Evolutionary conservation across 805 yeast species (phyloP).

Genomic region (Starmerella khaoyaiensis): DNA sequence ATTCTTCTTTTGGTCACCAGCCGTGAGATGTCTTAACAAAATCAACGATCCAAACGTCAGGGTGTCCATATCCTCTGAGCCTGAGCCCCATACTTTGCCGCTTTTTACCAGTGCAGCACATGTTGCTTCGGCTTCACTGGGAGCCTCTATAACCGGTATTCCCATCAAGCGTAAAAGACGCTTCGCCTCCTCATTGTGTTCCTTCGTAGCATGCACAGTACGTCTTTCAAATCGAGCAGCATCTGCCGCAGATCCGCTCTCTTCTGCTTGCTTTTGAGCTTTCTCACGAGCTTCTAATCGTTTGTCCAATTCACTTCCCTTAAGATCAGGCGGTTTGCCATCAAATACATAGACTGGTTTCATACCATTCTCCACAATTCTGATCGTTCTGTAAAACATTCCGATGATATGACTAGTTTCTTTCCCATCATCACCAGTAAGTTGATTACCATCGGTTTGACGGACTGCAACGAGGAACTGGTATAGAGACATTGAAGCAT

Average conservation of each 20-base stretch:
- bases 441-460: slow-evolving; percentile 90
- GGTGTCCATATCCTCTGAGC: slow-evolving; percentile 98
- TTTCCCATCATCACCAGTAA: slow-evolving; percentile 79
- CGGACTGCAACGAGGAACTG: slow-evolving; percentile 94
- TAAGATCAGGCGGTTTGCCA: slow-evolving; percentile 91
- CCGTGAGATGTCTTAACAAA: slow-evolving; percentile 77
- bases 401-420: slow-evolving; percentile 91
- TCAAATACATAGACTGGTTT: slow-evolving; percentile 96
- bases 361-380: slow-evolving; percentile 83
- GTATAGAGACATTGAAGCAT: slow-evolving; percentile 78
- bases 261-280: slow-evolving; percentile 63
- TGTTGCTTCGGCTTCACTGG: slow-evolving; percentile 98
- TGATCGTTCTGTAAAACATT: slow-evolving; percentile 81
- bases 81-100: slow-evolving; percentile 93
- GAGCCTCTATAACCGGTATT: slow-evolving; percentile 83
- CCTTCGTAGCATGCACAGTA: slow-evolving; percentile 74
- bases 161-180: slow-evolving; percentile 77
- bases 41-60: slow-evolving; percentile 79
- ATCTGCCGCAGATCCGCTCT: slow-evolving; percentile 66
- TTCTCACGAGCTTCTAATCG: slow-evolving; percentile 69
- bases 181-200: slow-evolving; percentile 92
- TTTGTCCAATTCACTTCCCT: slow-evolving; percentile 85
- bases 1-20: slow-evolving; percentile 83
- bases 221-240: slow-evolving; percentile 67
- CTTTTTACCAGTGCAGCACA: slow-evolving; percentile 84